Conservation (phyloP, 495 filamentous ascomycete genomes). For the Penicillium fimorum region DNA sequence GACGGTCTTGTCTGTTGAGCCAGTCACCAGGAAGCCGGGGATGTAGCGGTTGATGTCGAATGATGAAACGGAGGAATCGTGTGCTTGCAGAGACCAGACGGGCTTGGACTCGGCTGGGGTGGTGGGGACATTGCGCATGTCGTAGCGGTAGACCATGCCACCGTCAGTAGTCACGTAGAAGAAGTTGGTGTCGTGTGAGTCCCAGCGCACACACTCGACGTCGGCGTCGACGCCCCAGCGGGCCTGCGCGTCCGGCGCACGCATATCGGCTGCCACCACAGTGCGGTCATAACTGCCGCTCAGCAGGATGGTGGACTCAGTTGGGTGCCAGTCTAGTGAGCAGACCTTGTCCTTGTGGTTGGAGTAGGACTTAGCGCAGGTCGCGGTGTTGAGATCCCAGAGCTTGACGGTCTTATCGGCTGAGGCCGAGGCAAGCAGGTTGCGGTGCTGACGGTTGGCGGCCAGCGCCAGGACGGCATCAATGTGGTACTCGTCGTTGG, state of each 20-base stretch:
- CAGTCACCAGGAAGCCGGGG: conserved; percentile 89
- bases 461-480: conserved; percentile 89
- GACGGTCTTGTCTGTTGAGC: conserved; percentile 86
- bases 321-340: conserved; percentile 87
- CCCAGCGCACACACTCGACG: conserved; percentile 88
- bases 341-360: conserved; percentile 95
- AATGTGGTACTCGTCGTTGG: conserved; percentile 89
- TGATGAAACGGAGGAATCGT: conserved; percentile 90
- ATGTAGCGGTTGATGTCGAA: conserved; percentile 89
- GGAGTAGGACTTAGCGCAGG: conserved; percentile 90
- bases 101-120: conserved; percentile 72
- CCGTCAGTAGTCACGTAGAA: conserved; percentile 95
- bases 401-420: conserved; percentile 96
- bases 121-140: conserved; percentile 67
- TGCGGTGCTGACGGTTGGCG: conserved; percentile 86
- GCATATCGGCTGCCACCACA: conserved; percentile 88
- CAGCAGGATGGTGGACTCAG: conserved; percentile 80
- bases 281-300: conserved; percentile 94
- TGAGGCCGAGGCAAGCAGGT: conserved; percentile 92
- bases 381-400: conserved; percentile 90
- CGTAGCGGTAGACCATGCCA: conserved; percentile 84
- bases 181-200: conserved; percentile 85
- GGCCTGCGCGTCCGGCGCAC: conserved; percentile 76
- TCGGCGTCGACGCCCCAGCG: conserved; percentile 93
- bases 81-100: conserved; percentile 91